A percentile compares a stretch with the other conserved stretches of the same genome.
These are phyloP conservation scores for Rhodotorula paludigena DNA, from an alignment of 768 basidiomycete species.

Conservation along the genomic window DNA sequence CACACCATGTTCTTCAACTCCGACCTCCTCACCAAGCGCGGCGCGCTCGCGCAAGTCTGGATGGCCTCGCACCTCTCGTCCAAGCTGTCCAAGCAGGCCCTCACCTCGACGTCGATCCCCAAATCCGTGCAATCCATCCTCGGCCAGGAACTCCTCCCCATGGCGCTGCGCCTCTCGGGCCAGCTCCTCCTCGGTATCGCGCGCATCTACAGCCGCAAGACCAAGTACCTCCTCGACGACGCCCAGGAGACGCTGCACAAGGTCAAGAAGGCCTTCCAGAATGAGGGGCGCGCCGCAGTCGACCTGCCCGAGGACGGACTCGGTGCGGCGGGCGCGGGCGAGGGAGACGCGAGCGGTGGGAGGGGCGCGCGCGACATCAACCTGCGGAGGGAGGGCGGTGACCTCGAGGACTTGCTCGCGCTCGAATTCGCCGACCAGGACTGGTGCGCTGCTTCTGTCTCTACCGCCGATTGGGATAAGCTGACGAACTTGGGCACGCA, in stretches of 20 bases:
- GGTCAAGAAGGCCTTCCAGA: slow-evolving; percentile 88
- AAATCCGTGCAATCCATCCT: slow-evolving; percentile 95
- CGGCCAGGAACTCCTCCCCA: slow-evolving; percentile 76
- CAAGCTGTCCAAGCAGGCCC: slow-evolving; percentile 92
- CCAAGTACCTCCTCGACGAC: slow-evolving; percentile 94
- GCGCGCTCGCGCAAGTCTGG: slow-evolving; percentile 95
- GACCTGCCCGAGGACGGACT: slow-evolving; percentile 91
- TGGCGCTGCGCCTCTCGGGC: slow-evolving; percentile 93
- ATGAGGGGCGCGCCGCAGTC: slow-evolving; percentile 70
- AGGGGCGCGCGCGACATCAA: slow-evolving; percentile 16
- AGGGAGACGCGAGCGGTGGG: not conserved
- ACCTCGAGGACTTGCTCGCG: slow-evolving; percentile 28
- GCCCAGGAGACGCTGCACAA: slow-evolving; percentile 93
- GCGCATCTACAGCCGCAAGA: slow-evolving; percentile 94
- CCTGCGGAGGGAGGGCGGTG: slow-evolving; percentile 27
- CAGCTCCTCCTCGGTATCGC: slow-evolving; percentile 94
- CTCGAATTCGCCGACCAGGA: slow-evolving; percentile 19
- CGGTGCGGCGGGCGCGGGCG: slow-evolving; percentile 50
- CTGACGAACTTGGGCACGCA: slow-evolving; percentile 45
- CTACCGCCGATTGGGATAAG: not conserved
- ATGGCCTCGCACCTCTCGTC: slow-evolving; percentile 98
- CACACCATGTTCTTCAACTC: slow-evolving; percentile 77
- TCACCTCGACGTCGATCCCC: slow-evolving; percentile 88
- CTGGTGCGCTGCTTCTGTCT: slow-evolving; percentile 2
- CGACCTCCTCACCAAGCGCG: slow-evolving; percentile 85